These are phyloP conservation scores for Tagetes erecta DNA, from an alignment of 129 eudicot species.

Conservation along the genomic window DNA sequence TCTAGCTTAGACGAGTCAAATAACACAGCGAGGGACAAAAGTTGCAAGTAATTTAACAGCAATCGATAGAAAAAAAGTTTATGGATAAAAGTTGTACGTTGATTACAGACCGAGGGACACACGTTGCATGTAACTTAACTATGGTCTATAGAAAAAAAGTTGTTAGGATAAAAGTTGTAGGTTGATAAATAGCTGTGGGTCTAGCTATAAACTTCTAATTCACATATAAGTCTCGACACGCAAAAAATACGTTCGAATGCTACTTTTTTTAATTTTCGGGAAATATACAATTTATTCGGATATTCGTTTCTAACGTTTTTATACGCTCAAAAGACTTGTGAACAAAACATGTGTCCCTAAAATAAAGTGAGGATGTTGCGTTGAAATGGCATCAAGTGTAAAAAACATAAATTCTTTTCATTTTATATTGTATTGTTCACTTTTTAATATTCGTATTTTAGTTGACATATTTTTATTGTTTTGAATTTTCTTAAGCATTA, in stretches of 20 bases:
- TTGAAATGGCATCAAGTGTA: not conserved
- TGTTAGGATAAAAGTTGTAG: not conserved
- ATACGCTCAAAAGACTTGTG: not conserved
- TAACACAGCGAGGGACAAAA: not conserved
- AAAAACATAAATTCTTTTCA: not conserved
- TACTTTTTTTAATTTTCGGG: slow-evolving; percentile 23
- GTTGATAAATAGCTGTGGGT: slow-evolving; percentile 9
- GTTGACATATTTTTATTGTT: not conserved
- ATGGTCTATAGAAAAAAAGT: not conserved
- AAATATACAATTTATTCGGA: slow-evolving; percentile 29
- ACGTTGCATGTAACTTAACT: too few species aligned
- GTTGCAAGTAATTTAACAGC: too few species aligned
- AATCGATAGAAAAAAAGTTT: not conserved
- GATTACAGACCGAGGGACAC: too few species aligned
- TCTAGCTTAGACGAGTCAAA: not conserved
- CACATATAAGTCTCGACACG: not conserved
- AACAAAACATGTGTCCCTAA: not conserved
- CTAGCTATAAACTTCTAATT: not conserved
- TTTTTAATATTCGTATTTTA: not conserved
- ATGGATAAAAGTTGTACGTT: too few species aligned
- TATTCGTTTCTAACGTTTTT: slow-evolving; percentile 18
- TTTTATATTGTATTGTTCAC: not conserved
- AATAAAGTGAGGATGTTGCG: not conserved
- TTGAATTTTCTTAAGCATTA: too few species aligned
- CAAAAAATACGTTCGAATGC: slow-evolving; percentile 7